Base-by-base conservation (phyloP, 371 early-diverging fungal species). In the Chytridiales sp. region DNA sequence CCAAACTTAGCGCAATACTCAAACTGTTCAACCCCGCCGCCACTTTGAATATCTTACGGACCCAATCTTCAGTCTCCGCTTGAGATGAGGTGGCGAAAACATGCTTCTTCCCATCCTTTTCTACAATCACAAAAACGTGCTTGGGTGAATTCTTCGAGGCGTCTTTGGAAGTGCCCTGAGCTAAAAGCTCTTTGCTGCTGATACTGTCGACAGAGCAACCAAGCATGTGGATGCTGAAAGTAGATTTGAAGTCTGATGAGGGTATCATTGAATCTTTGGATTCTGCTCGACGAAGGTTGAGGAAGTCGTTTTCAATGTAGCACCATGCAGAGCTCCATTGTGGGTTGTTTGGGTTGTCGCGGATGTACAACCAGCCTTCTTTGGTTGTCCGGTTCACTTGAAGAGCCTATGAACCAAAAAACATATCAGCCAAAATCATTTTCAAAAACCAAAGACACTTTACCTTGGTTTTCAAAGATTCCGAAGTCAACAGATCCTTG, bases 321-420 rank as follows among this genome's bases (percentile, higher is more conserved):
- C 36, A 67, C 67, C 65, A 75, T 24, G 26, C n/a, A 13, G 47
- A 34, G 24, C 17, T 46, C 52, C 62, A 57, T 27, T 34, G 15
- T 22, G 44, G 36, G n/a, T 56, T 61, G 34, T 19, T 17, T 2
- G 5, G 24, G 3, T 31, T 47, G 22, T 63, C 51, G 26, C 53
- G 40, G 3, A 34, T 39, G 19, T 39, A 50, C 9, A 73, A 44
- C 75, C 75, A 75, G 2, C 75, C 75, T 42, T 75, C 75, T 42
- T 74, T 74, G 59, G 58, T 47, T 9, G 22, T 11, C 19, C 13
- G 31, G 19, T 53, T 35, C 21, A 22, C 21, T 6, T 17, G 15
- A 21, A 53, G 26, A 38, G 34, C 40, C 53, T 53, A 34, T 19
- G 29, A 47, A 47, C 19, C 19, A 24, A n/a, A 9, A 22, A 19